phyloP scores from a whole-genome alignment of 164 flowering plant species.

The Litsea cubeba region DNA sequence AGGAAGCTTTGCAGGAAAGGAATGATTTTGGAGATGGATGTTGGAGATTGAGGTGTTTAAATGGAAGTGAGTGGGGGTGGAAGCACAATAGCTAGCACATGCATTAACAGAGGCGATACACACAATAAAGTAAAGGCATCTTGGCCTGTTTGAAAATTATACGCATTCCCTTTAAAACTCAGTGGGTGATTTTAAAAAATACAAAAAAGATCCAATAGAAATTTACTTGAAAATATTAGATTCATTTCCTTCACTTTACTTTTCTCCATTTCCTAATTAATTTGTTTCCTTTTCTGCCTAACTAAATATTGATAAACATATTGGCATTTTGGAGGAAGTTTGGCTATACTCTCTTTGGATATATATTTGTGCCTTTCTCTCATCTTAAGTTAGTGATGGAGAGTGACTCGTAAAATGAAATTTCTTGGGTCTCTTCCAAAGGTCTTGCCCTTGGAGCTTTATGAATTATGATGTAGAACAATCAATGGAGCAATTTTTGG shows the following conservation, averaged over 20 bases:
- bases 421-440: too few species aligned
- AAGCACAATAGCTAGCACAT: conserved; percentile 3
- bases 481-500: too few species aligned
- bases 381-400: too few species aligned
- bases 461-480: too few species aligned
- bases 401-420: too few species aligned
- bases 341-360: too few species aligned
- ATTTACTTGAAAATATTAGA: not conserved
- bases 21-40: not conserved
- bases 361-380: too few species aligned
- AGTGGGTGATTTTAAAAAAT: not conserved
- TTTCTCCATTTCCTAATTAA: too few species aligned
- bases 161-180: not conserved
- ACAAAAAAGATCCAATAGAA: not conserved
- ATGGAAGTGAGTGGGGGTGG: conserved; percentile 5
- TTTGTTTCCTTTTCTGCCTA: not conserved
- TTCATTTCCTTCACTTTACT: not conserved
- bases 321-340: too few species aligned
- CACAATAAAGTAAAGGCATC: conserved; percentile 4
- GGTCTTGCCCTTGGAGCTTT: too few species aligned
- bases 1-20: not conserved
- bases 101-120: not conserved
- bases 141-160: conserved; percentile 6
- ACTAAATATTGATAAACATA: not conserved
- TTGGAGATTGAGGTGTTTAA: conserved; percentile 6